Percentiles rank a stretch among this genome's conserved stretches.
phyloP scores from a whole-genome alignment of 164 flowering plant genomes.

The Vitis rupestris region DNA sequence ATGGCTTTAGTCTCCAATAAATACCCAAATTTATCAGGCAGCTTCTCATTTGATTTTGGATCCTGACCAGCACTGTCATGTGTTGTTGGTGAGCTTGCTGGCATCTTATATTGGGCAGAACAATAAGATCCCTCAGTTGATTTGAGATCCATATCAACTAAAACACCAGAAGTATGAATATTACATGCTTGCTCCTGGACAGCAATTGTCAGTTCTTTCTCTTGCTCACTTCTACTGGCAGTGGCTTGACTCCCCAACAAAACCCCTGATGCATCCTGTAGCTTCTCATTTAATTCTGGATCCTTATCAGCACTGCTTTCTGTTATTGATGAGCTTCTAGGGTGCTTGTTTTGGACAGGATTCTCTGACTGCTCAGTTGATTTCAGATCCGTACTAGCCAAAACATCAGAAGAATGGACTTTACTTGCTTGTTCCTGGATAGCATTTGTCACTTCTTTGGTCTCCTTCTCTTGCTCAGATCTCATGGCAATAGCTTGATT shows the following conservation, averaged over 20 bases:
- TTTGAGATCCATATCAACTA: too few species aligned
- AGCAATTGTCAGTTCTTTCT: background rate
- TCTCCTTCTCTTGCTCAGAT: too few species aligned
- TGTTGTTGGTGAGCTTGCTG: background rate
- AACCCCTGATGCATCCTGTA: slow-evolving; percentile 7
- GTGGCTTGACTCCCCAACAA: background rate
- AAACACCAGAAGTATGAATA: too few species aligned
- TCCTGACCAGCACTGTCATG: slow-evolving; percentile 1
- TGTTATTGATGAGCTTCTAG: slow-evolving; percentile 4
- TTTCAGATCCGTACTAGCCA: too few species aligned
- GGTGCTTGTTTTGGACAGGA: slow-evolving; percentile 1
- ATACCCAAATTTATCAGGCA: too few species aligned
- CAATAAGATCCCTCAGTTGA: background rate
- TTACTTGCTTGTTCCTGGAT: too few species aligned
- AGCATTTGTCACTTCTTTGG: too few species aligned
- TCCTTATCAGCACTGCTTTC: background rate
- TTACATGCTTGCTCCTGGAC: slow-evolving; percentile 4
- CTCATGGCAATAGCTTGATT: too few species aligned
- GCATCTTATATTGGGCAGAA: slow-evolving; percentile 10
- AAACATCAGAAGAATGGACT: too few species aligned
- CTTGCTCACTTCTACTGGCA: too few species aligned
- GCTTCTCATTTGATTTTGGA: background rate
- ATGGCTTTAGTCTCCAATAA: too few species aligned
- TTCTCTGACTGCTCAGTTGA: slow-evolving; percentile 5
- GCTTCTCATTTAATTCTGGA: background rate